These are phyloP conservation scores for Claviceps sp. DNA, from an alignment of 2,329 filamentous ascomycete species.

Conservation along the genomic window DNA sequence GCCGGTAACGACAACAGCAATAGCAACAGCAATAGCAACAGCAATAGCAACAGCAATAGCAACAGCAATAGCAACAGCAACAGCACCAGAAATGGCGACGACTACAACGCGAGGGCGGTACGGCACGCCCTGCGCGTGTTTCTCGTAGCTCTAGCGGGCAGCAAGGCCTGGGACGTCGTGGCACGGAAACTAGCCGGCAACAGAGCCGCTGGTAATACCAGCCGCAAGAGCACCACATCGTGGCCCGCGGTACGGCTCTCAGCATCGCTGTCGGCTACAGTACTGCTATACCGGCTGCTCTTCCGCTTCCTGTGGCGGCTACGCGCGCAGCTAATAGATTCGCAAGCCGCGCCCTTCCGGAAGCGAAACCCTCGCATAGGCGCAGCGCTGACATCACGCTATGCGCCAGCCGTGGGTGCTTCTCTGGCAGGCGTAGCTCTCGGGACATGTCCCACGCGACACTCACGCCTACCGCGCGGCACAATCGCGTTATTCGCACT, in stretches of 20 bases:
- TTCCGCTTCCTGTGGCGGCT: conserved; percentile 80
- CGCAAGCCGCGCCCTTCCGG: conserved; percentile 71
- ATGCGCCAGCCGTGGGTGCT: conserved; percentile 82
- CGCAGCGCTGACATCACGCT: conserved; percentile 62
- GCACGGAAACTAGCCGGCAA: conserved; percentile 31
- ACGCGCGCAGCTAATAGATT: conserved; percentile 62
- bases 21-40: conserved; percentile 41
- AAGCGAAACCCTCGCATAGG: conserved; percentile 68
- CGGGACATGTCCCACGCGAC: conserved; percentile 50
- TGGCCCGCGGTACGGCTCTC: conserved; percentile 66
- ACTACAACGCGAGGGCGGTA: conserved; percentile 57
- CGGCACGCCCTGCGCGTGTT: conserved; percentile 61
- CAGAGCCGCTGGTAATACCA: conserved; percentile 17
- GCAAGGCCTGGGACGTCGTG: conserved; percentile 49
- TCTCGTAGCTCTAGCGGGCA: conserved; percentile 44
- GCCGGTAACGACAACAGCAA: conserved; percentile 6
- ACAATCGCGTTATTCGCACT: conserved; percentile 72
- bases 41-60: conserved; percentile 37
- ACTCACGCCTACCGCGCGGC: conserved; percentile 46
- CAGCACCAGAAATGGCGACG: conserved; percentile 30
- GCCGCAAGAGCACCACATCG: too few relatives aligned
- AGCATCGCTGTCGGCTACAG: conserved; percentile 68
- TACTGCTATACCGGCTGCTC: conserved; percentile 78
- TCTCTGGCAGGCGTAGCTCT: conserved; percentile 75
- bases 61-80: conserved; percentile 12